Conservation (phyloP, 352 stramenopile species). For the Pythium brassicae region DNA sequence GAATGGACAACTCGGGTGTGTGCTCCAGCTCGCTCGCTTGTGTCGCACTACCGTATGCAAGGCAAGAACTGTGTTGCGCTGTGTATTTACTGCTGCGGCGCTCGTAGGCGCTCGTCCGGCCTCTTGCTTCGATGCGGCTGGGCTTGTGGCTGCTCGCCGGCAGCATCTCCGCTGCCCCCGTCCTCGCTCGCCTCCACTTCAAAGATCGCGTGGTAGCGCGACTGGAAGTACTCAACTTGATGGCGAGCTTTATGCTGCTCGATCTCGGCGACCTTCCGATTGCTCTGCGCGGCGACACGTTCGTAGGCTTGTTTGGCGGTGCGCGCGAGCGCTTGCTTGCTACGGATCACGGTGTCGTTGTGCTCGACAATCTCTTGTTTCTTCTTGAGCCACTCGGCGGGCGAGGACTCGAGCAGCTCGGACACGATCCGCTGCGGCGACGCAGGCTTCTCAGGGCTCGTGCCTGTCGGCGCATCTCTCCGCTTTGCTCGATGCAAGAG, state of each 20-base stretch:
- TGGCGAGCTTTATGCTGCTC: conserved; percentile 44
- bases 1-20: no score
- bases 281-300: conserved; percentile 36
- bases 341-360: conserved; percentile 20
- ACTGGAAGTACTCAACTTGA: conserved; percentile 39
- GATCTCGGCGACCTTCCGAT: conserved; percentile 46
- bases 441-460: background rate
- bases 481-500: conserved; percentile 30
- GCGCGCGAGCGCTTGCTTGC: conserved; percentile 25
- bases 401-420: conserved; percentile 18
- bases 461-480: background rate
- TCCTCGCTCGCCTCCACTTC: background rate
- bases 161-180: background rate
- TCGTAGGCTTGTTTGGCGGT: conserved; percentile 44
- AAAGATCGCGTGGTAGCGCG: conserved; percentile 23
- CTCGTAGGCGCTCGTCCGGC: background rate
- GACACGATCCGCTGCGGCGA: background rate
- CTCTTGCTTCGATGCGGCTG: background rate
- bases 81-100: background rate
- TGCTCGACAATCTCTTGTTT: conserved; percentile 24
- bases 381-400: conserved; percentile 40
- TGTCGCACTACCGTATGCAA: no score
- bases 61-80: no score
- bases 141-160: no score
- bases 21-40: no score